These are phyloP conservation scores for Hippophae gyantsensis DNA, from an alignment of 306 rosid species.

Conservation along the genomic window DNA sequence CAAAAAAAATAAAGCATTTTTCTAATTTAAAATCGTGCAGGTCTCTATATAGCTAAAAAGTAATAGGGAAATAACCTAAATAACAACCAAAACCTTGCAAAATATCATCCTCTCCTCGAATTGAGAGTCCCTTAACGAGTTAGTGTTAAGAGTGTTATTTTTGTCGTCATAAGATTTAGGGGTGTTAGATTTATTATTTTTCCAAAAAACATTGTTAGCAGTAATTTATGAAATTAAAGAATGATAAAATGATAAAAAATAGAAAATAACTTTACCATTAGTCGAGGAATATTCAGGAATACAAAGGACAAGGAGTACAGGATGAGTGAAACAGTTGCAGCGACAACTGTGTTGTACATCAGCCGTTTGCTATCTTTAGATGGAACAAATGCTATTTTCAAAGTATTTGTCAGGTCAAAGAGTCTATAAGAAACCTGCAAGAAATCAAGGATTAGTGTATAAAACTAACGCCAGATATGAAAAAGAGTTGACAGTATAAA, in stretches of 20 bases:
- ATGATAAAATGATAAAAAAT: neutral
- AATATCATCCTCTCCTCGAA: too few relatives aligned
- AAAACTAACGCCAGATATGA: slow-evolving; percentile 2
- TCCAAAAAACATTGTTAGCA: neutral
- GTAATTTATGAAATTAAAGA: slow-evolving; percentile 4
- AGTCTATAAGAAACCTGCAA: slow-evolving; percentile 85
- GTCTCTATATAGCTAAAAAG: too few relatives aligned
- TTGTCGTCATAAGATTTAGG: too few relatives aligned
- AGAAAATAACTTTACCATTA: slow-evolving; percentile 41
- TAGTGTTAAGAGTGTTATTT: too few relatives aligned
- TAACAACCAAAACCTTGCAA: too few relatives aligned
- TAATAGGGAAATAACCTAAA: too few relatives aligned
- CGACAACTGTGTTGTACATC: slow-evolving; percentile 45
- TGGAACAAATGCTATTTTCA: slow-evolving; percentile 83
- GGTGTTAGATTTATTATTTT: too few relatives aligned
- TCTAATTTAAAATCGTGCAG: too few relatives aligned
- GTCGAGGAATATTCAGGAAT: slow-evolving; percentile 53
- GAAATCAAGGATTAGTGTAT: slow-evolving; percentile 11
- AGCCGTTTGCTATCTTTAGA: slow-evolving; percentile 78
- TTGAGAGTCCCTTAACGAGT: too few relatives aligned
- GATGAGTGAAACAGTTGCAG: slow-evolving; percentile 45
- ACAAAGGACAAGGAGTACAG: slow-evolving; percentile 65
- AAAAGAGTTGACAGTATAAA: slow-evolving; percentile 6
- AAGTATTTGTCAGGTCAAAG: slow-evolving; percentile 68
- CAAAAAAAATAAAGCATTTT: too few relatives aligned